phyloP scores from a whole-genome alignment of 176 grass and related monocot species.

The Hordeum vulgare region DNA sequence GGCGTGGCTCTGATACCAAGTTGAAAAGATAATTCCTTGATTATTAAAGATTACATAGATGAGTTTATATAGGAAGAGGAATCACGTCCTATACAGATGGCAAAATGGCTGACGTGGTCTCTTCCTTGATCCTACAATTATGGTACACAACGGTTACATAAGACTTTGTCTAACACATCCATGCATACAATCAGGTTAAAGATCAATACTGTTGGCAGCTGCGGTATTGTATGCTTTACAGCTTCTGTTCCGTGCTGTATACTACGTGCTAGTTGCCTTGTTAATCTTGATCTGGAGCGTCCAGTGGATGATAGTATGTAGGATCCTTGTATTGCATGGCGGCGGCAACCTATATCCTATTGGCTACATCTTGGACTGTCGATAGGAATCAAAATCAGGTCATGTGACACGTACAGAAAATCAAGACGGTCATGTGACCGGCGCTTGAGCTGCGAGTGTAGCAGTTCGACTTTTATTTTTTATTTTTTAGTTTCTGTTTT shows the following conservation, averaged over 20 bases:
- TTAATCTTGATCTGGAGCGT: constrained; percentile 17
- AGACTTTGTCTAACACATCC: no score
- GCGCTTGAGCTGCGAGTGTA: neutral
- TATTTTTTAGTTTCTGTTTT: neutral
- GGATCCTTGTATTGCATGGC: neutral
- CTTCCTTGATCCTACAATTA: no score
- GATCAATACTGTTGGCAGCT: constrained; percentile 37
- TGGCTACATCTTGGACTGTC: constrained; percentile 1
- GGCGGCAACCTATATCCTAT: neutral
- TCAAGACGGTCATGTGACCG: neutral
- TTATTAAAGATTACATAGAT: no score
- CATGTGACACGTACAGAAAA: neutral
- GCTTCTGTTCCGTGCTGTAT: neutral
- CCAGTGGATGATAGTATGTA: neutral
- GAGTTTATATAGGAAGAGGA: no score
- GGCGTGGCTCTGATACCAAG: no score
- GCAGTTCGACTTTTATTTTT: neutral
- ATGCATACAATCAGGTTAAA: constrained; percentile 6
- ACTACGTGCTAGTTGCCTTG: neutral
- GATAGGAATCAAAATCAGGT: neutral
- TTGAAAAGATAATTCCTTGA: no score
- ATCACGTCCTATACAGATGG: no score
- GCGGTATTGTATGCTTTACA: constrained; percentile 38
- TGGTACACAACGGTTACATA: no score
- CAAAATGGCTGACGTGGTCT: no score